Evolutionary conservation across 257 asterid genomes (phyloP).

Genomic region (Solanum dulcamara): DNA sequence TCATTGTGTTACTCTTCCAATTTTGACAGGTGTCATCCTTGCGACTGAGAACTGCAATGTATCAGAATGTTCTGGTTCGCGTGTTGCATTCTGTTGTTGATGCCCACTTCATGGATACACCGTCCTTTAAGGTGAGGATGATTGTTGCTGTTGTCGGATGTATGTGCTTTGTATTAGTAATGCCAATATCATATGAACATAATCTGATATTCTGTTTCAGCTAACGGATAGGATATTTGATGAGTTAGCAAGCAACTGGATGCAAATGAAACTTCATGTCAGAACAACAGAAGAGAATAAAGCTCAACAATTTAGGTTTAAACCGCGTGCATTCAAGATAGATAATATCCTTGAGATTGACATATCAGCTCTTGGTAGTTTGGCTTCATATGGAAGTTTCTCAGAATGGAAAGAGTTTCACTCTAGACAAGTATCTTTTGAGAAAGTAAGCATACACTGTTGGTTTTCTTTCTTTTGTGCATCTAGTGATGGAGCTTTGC

Average conservation of each 20-base stretch:
- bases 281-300: conserved; percentile 35
- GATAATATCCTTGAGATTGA: conserved; percentile 67
- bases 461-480: neutral
- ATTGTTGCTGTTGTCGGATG: neutral
- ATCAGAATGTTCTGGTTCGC: conserved; percentile 51
- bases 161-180: neutral
- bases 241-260: conserved; percentile 59
- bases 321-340: conserved; percentile 60
- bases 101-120: conserved; percentile 42
- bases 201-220: conserved; percentile 22
- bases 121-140: conserved; percentile 42
- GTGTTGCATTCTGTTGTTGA: conserved; percentile 44
- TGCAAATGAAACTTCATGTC: conserved; percentile 41
- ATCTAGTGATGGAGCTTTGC: neutral
- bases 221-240: conserved; percentile 54
- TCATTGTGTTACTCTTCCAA: neutral
- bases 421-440: conserved; percentile 42
- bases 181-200: conserved; percentile 1
- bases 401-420: conserved; percentile 72
- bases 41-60: conserved; percentile 40
- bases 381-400: conserved; percentile 44
- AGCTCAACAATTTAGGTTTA: conserved; percentile 58
- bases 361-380: conserved; percentile 44
- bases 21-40: conserved; percentile 26
- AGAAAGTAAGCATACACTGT: conserved; percentile 25